Evolutionary conservation across 2,329 filamentous ascomycete species (phyloP).

Genomic region (Colletotrichum karsti): DNA sequence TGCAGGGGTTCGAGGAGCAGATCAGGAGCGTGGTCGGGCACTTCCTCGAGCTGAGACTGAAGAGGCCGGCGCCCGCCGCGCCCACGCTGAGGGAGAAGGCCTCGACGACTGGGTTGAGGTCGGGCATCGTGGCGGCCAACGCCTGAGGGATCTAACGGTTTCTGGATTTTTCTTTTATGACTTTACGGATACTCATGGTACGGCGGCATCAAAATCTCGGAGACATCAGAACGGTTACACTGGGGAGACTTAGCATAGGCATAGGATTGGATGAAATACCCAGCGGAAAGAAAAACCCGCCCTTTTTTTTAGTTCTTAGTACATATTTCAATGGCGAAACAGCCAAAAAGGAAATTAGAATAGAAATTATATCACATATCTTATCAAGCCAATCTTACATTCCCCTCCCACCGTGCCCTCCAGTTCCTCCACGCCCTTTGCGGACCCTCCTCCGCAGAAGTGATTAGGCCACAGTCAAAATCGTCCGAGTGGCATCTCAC

Average conservation of each 20-base stretch:
- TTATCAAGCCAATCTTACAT: background rate
- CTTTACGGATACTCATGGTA: background rate
- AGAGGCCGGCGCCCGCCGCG: background rate
- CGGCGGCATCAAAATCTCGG: background rate
- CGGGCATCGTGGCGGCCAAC: background rate
- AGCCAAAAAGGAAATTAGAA: background rate
- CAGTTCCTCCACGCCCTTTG: background rate
- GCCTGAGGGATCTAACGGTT: background rate
- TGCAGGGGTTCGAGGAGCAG: conserved; percentile 42
- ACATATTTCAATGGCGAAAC: background rate
- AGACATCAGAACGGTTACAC: background rate
- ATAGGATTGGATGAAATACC: background rate
- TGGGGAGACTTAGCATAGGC: background rate
- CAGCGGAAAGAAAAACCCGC: conserved; percentile 2
- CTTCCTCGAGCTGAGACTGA: conserved; percentile 39
- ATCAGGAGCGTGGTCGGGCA: conserved; percentile 43
- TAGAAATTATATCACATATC: background rate
- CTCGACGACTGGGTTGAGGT: background rate
- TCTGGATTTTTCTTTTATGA: background rate
- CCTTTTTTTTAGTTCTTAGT: background rate
- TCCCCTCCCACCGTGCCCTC: background rate
- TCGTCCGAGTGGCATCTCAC: background rate
- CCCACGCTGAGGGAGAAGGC: background rate
- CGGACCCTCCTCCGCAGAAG: background rate
- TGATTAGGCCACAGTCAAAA: conserved; percentile 3